phyloP scores from a whole-genome alignment of 2,329 filamentous ascomycete species.

The Epichloe bromicola region DNA sequence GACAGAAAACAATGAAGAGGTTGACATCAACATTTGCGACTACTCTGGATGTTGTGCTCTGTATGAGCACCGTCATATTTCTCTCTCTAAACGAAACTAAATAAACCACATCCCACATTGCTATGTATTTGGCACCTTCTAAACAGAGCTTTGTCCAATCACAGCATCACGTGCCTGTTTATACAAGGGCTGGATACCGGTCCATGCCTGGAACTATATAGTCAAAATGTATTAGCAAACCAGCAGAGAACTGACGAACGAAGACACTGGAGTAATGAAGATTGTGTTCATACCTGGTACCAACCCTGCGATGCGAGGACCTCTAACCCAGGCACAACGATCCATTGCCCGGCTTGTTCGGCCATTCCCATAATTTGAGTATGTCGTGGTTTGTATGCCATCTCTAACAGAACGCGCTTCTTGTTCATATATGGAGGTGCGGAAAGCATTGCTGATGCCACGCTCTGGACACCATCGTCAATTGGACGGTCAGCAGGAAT shows the following conservation, averaged over 20 bases:
- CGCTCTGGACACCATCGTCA: slow-evolving; percentile 53
- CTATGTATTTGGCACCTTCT: background rate
- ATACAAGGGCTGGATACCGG: slow-evolving; percentile 64
- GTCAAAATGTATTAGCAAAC: background rate
- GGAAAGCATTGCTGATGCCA: slow-evolving; percentile 43
- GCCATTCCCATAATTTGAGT: slow-evolving; percentile 81
- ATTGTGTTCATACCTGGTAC: slow-evolving; percentile 54
- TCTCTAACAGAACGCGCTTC: slow-evolving; percentile 63
- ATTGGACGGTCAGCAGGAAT: slow-evolving; percentile 83
- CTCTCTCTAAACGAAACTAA: no score
- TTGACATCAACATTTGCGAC: no score
- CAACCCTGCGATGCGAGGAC: slow-evolving; percentile 80
- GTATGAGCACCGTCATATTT: background rate
- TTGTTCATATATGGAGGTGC: slow-evolving; percentile 19
- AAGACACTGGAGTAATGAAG: slow-evolving; percentile 6
- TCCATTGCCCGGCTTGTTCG: slow-evolving; percentile 58
- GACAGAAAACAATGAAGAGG: no score
- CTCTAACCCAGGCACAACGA: slow-evolving; percentile 74
- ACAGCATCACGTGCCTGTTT: slow-evolving; percentile 52
- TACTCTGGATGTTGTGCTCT: background rate
- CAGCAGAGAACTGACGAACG: no score
- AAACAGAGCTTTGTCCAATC: slow-evolving; percentile 19
- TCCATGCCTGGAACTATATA: slow-evolving; percentile 66
- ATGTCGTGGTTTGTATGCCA: slow-evolving; percentile 85
- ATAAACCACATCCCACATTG: background rate